Evolutionary conservation across 148 eudicot genomes (phyloP).

Genomic region (Vaccinium macrocarpon): DNA sequence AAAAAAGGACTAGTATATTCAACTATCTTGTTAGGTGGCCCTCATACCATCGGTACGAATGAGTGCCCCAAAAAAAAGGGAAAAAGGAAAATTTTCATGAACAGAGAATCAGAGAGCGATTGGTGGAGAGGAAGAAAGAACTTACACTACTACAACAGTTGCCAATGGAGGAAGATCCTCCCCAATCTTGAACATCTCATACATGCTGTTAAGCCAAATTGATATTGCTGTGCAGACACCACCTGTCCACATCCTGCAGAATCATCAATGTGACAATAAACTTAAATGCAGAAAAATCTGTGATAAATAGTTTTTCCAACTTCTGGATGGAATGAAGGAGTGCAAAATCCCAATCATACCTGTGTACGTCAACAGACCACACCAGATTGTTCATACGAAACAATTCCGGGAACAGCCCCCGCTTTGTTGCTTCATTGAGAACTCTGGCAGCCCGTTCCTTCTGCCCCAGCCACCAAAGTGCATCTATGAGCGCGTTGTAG

Average conservation of each 20-base stretch:
- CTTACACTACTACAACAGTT: constrained; percentile 84
- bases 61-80: background rate
- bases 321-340: background rate
- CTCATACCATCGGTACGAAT: background rate
- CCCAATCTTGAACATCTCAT: constrained; percentile 42
- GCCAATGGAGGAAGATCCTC: constrained; percentile 84
- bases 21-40: background rate
- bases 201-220: constrained; percentile 75
- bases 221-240: constrained; percentile 82
- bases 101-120: background rate
- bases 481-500: constrained; percentile 83
- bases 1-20: constrained; percentile 1
- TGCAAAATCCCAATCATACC: constrained; percentile 37
- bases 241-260: constrained; percentile 91
- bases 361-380: constrained; percentile 93
- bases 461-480: constrained; percentile 95
- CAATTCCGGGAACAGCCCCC: constrained; percentile 90
- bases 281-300: background rate
- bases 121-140: constrained; percentile 19
- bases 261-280: constrained; percentile 17
- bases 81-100: background rate
- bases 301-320: background rate
- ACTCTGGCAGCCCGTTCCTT: constrained; percentile 88
- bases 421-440: constrained; percentile 79
- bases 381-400: constrained; percentile 68